Conservation (phyloP, 169 alveolate species). For the Plasmodium cynomolgi region DNA sequence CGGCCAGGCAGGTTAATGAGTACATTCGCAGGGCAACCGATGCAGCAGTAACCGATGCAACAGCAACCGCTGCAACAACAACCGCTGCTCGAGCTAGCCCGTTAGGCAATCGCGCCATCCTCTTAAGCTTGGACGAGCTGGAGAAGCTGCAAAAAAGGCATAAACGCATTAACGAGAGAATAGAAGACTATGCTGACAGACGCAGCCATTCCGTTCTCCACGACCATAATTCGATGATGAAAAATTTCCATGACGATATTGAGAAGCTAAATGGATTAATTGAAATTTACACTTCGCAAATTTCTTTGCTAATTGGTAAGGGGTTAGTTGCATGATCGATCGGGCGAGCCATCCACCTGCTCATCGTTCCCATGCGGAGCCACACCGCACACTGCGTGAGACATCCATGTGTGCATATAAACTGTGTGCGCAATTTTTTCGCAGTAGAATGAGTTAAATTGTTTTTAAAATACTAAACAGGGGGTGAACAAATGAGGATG, state of each 20-base stretch:
- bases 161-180: conserved; percentile 2
- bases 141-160: conserved; percentile 6
- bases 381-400: not conserved
- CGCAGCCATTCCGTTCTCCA: not conserved
- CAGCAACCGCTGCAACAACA: not conserved
- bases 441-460: not conserved
- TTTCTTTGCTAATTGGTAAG: conserved; percentile 40
- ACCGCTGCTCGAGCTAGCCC: not conserved
- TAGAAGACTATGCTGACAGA: conserved; percentile 33
- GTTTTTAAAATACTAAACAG: not conserved
- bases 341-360: not conserved
- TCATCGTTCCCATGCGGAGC: not conserved
- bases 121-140: conserved; percentile 17
- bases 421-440: not conserved
- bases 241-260: conserved; percentile 18
- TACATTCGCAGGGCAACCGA: not conserved
- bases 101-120: not conserved
- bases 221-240: not conserved
- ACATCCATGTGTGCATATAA: not conserved
- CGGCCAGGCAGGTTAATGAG: conserved; percentile 1
- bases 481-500: not conserved
- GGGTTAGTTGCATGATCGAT: not conserved
- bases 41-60: too few relatives aligned
- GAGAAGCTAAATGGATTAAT: not conserved
- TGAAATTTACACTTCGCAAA: conserved; percentile 45